A percentile compares a stretch with the other conserved stretches of the same genome.
Conservation (phyloP, 495 filamentous ascomycete species). For the Tuber brumale region DNA sequence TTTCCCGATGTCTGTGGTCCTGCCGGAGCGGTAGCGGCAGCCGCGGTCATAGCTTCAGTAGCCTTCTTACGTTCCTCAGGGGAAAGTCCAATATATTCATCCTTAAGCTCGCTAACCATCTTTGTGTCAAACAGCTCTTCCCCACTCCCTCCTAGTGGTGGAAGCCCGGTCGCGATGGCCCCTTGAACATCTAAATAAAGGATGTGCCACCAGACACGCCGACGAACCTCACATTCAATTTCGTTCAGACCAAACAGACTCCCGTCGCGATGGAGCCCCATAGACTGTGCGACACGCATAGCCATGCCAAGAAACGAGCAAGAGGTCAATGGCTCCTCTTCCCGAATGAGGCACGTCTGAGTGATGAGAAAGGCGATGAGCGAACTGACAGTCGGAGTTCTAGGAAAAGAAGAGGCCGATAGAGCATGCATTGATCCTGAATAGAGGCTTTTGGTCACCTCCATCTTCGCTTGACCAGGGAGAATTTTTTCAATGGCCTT, state of each 20-base stretch:
- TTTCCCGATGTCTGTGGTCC: slow-evolving; percentile 14
- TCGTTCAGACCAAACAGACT: slow-evolving; percentile 58
- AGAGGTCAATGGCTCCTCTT: slow-evolving; percentile 37
- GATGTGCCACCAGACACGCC: slow-evolving; percentile 69
- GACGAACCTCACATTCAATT: slow-evolving; percentile 61
- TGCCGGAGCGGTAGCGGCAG: slow-evolving; percentile 7
- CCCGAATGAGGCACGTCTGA: slow-evolving; percentile 37
- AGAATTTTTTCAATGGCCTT: slow-evolving; percentile 19
- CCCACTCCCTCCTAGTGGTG: slow-evolving; percentile 35
- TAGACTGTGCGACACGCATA: slow-evolving; percentile 53
- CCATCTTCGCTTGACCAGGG: slow-evolving; percentile 8
- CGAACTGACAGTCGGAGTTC: slow-evolving; percentile 32
- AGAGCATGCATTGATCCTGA: slow-evolving; percentile 30
- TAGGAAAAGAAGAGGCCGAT: slow-evolving; percentile 27
- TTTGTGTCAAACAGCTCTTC: slow-evolving; percentile 37
- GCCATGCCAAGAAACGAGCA: slow-evolving; percentile 38
- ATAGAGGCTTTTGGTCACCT: slow-evolving; percentile 24
- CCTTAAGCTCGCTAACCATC: slow-evolving; percentile 36
- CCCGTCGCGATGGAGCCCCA: slow-evolving; percentile 67
- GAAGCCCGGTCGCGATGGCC: slow-evolving; percentile 40
- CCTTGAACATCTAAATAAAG: slow-evolving; percentile 56
- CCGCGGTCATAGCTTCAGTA: too few relatives aligned
- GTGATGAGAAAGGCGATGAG: slow-evolving; percentile 35
- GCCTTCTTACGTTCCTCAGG: neutral
- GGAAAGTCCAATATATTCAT: slow-evolving; percentile 36